Conservation (phyloP, 2,329 filamentous ascomycete genomes). For the Akanthomyces uredinophilus region DNA sequence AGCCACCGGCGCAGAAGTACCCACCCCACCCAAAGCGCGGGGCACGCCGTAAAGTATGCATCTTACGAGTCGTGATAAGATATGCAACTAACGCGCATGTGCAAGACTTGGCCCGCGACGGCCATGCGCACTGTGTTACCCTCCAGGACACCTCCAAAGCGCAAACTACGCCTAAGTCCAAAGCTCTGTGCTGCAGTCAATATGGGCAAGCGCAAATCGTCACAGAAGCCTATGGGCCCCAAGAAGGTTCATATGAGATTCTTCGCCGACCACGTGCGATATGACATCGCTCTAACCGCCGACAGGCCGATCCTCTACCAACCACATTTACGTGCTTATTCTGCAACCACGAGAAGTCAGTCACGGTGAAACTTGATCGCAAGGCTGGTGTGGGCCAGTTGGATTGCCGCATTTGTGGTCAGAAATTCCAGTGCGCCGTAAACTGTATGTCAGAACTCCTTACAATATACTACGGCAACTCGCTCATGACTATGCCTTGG, state of each 20-base stretch:
- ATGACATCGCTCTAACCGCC: conserved; percentile 17
- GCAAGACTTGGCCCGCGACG: background rate
- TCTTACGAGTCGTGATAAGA: conserved; percentile 2
- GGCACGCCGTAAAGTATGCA: background rate
- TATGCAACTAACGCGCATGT: conserved; percentile 11
- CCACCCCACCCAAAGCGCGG: background rate
- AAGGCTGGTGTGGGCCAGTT: conserved; percentile 82
- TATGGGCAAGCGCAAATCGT: conserved; percentile 91
- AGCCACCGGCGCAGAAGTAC: background rate
- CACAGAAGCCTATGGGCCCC: conserved; percentile 72
- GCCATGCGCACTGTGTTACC: conserved; percentile 1
- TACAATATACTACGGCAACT: conserved; percentile 10
- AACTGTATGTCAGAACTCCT: conserved; percentile 62
- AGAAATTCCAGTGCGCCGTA: conserved; percentile 86
- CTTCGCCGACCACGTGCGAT: background rate
- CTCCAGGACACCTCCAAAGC: background rate
- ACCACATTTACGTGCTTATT: conserved; percentile 95
- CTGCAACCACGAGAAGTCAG: conserved; percentile 94
- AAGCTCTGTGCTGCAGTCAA: conserved; percentile 9
- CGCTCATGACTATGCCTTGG: conserved; percentile 17
- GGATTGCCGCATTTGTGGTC: conserved; percentile 87
- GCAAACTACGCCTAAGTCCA: background rate
- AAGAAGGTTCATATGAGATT: conserved; percentile 55
- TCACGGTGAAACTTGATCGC: conserved; percentile 88
- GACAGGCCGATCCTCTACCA: conserved; percentile 64